phyloP scores from a whole-genome alignment of 2,329 filamentous ascomycete species.

The Epichloe gansuensis region DNA sequence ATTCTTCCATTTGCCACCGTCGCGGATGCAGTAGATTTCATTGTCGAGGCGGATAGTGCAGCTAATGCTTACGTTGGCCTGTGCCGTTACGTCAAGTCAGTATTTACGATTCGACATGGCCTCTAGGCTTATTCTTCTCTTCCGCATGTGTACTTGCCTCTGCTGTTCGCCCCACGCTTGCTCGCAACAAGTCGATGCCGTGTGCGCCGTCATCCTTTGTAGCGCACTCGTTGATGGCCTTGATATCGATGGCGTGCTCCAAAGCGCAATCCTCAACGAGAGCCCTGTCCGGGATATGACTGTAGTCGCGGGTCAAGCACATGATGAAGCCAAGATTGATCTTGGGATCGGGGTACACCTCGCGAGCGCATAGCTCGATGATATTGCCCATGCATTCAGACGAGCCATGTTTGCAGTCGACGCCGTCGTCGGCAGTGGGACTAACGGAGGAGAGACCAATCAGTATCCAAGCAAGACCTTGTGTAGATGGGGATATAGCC shows the following conservation, averaged over 20 bases:
- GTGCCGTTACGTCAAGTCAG: not conserved
- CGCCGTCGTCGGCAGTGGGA: conserved; percentile 64
- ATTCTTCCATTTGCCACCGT: conserved; percentile 66
- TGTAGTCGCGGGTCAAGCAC: conserved; percentile 70
- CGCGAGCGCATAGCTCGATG: conserved; percentile 78
- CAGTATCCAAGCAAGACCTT: too few relatives aligned
- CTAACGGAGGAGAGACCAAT: conserved; percentile 21
- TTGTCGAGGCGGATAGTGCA: conserved; percentile 71
- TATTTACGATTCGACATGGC: not conserved
- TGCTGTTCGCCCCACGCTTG: conserved; percentile 52
- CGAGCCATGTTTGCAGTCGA: conserved; percentile 81
- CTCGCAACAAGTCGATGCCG: conserved; percentile 53
- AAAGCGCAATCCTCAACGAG: conserved; percentile 79
- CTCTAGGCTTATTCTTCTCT: not conserved
- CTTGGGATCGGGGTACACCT: conserved; percentile 74
- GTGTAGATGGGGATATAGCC: too few relatives aligned
- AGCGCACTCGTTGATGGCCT: conserved; percentile 69
- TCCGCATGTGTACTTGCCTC: conserved; percentile 29
- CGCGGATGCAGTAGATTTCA: conserved; percentile 72
- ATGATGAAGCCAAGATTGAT: conserved; percentile 86
- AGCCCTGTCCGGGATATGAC: conserved; percentile 62
- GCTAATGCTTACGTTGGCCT: conserved; percentile 57
- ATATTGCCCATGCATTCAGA: conserved; percentile 88
- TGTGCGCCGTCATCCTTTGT: conserved; percentile 62
- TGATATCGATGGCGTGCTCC: conserved; percentile 80